Conservation (phyloP, 306 rosid species). For the Cercis canadensis region DNA sequence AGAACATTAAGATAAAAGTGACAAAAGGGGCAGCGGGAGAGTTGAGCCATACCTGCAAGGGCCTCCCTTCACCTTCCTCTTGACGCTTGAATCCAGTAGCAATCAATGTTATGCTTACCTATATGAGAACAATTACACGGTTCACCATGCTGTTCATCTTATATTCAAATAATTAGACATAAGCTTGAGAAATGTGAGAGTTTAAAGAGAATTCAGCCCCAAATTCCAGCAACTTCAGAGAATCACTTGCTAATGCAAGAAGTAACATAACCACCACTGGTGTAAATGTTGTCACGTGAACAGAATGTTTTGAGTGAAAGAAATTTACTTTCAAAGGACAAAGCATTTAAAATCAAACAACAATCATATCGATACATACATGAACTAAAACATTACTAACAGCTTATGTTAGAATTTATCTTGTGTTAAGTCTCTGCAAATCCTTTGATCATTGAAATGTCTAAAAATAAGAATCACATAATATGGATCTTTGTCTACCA, state of each 20-base stretch:
- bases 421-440: neutral
- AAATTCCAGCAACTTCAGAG: neutral
- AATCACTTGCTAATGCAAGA: neutral
- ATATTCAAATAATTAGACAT: slow-evolving; percentile 20
- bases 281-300: slow-evolving; percentile 9
- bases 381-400: neutral
- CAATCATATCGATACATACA: neutral
- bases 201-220: slow-evolving; percentile 4
- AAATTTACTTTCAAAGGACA: slow-evolving; percentile 2
- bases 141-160: slow-evolving; percentile 6
- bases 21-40: neutral
- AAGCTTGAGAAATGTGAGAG: neutral
- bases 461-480: neutral
- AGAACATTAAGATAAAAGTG: neutral
- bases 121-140: slow-evolving; percentile 45
- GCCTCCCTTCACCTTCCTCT: slow-evolving; percentile 88
- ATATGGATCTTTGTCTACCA: neutral
- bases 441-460: neutral
- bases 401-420: neutral
- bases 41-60: slow-evolving; percentile 62
- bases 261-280: neutral
- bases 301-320: neutral
- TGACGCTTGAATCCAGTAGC: slow-evolving; percentile 99
- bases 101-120: slow-evolving; percentile 96
- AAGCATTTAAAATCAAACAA: neutral